A percentile compares a stretch with the other conserved stretches of the same genome.
phyloP scores from a whole-genome alignment of 352 stramenopile species.

The Pythium utonaiense region DNA sequence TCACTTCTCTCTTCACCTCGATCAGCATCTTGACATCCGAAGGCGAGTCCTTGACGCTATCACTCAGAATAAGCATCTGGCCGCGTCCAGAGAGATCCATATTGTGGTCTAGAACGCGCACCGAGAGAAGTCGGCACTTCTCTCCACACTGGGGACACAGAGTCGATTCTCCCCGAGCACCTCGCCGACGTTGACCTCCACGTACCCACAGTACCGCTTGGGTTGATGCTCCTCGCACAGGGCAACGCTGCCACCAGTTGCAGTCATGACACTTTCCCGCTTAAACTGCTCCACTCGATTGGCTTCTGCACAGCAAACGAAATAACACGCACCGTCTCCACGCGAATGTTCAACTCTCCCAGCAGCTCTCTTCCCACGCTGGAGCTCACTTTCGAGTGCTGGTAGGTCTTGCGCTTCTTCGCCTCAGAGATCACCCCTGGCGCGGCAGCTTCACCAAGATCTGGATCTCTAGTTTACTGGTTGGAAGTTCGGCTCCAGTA shows the following conservation, averaged over 20 bases:
- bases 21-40: slow-evolving; percentile 39
- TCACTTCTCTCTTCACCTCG: slow-evolving; percentile 41
- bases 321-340: neutral
- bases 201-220: neutral
- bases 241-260: neutral
- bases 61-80: slow-evolving; percentile 40
- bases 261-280: neutral
- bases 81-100: slow-evolving; percentile 35
- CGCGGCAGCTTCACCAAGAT: too few relatives aligned
- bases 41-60: slow-evolving; percentile 16
- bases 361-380: neutral
- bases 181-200: neutral
- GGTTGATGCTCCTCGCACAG: neutral
- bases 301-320: neutral
- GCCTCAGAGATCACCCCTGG: too few relatives aligned
- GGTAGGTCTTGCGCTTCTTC: neutral
- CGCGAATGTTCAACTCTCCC: neutral
- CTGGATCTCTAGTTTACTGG: too few relatives aligned
- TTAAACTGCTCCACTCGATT: neutral
- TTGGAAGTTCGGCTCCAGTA: too few relatives aligned
- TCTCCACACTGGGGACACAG: neutral
- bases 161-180: neutral
- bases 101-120: slow-evolving; percentile 20
- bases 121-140: neutral
- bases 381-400: neutral